Base-by-base conservation (phyloP, 805 yeast genomes). In the Millerago galiae region DNA sequence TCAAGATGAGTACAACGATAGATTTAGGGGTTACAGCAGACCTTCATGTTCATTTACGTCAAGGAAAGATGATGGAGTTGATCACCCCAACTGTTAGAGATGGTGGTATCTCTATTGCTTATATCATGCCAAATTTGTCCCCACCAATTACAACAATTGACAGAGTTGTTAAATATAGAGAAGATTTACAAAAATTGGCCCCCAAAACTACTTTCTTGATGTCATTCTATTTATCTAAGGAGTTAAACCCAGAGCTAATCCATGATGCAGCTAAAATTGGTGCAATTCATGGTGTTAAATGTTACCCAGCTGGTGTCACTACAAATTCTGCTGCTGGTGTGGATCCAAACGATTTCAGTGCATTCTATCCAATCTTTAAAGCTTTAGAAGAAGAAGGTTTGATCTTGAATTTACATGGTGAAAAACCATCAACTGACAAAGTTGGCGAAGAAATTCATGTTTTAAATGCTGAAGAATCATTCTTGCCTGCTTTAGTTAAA, bases 301-400 rank as follows among this genome's bases (percentile, higher is more conserved):
- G 96, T 61, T 93, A 93, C 62, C 99, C 99, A 34, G 97, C 98
- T 2, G 99, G 99, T 35, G 99, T 93, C 27, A 93, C 99, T n/a
- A 93, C 99, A 32, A 93, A 93, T 67, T 88, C 96, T 9, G 64
- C 75, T 38, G 85, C 82, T 3, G 99, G 99, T 39, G 96, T 93
- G 18, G 93, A 85, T 61, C 95, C 95, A 18, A 87, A 89, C 54
- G 95, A 91, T 56, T 93, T 93, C 64, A 75, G 83, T 37, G 79
- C 74, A 6, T 93, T 90, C 56, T 93, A 89, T 61, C 95, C 96
- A 5, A 73, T 93, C 9, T 93, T 93, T 59, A 73, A 83, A 56
- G 95, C 87, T 12, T 82, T 93, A 91, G 83, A 91, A 63, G 73
- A 77, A 49, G 75, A 85, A 48, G 74, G 75, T 39, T 63, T 93